Evolutionary conservation across 306 rosid species (phyloP).

Genomic region (Quercus wislizeni): DNA sequence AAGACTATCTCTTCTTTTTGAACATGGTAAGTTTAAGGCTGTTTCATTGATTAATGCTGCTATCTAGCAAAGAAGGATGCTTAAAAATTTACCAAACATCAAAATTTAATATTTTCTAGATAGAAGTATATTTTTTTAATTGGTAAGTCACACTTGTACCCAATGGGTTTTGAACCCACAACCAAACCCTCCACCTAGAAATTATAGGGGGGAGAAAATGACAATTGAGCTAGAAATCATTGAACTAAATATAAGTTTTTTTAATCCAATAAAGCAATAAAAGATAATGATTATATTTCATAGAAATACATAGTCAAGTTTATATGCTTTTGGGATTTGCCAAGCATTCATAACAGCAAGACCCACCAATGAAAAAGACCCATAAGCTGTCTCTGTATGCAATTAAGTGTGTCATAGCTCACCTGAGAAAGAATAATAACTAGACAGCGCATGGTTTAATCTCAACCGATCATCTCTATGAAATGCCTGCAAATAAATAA

Average conservation of each 20-base stretch:
- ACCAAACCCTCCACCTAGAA: no score
- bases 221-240: no score
- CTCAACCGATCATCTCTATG: slow-evolving; percentile 85
- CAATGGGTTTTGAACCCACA: no score
- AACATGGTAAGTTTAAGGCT: not conserved
- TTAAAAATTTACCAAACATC: not conserved
- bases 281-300: not conserved
- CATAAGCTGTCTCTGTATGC: slow-evolving; percentile 11
- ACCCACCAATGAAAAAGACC: not conserved
- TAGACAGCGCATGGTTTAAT: slow-evolving; percentile 52
- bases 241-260: not conserved
- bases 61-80: not conserved
- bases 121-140: no score
- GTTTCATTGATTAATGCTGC: not conserved
- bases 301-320: not conserved
- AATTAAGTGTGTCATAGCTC: slow-evolving; percentile 31
- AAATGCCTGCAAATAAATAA: slow-evolving; percentile 60
- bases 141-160: no score
- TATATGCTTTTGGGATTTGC: not conserved
- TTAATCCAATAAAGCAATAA: not conserved
- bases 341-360: not conserved
- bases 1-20: not conserved
- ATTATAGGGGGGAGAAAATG: no score
- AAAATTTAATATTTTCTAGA: not conserved
- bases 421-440: slow-evolving; percentile 72